Conservation (phyloP, 495 filamentous ascomycete genomes). For the Trichoderma reesei region DNA sequence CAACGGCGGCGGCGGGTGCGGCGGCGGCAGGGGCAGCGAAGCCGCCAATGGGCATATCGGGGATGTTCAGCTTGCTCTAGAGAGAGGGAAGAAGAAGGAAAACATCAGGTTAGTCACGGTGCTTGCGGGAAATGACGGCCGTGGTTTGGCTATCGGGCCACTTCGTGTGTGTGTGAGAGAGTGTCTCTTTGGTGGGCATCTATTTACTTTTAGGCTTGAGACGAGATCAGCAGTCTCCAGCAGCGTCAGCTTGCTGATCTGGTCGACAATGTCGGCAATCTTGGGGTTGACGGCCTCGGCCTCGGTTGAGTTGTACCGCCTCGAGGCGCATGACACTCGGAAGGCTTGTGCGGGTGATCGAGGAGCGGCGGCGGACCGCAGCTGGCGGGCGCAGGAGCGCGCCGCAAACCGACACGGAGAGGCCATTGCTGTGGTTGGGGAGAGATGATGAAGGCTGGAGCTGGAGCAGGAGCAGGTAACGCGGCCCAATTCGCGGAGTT, state of each 20-base stretch:
- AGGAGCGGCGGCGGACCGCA: conserved; percentile 30
- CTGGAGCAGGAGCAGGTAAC: neutral
- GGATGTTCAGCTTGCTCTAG: conserved; percentile 91
- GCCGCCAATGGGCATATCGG: conserved; percentile 88
- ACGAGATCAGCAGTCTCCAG: conserved; percentile 96
- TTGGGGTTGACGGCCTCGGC: conserved; percentile 66
- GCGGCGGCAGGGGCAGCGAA: conserved; percentile 50
- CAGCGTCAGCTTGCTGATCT: conserved; percentile 94
- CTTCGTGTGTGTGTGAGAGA: too few relatives aligned
- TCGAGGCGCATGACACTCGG: conserved; percentile 26
- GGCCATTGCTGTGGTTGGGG: conserved; percentile 37
- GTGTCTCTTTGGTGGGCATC: neutral
- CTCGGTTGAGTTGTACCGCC: conserved; percentile 67
- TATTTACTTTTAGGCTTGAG: conserved; percentile 68
- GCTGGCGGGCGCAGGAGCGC: conserved; percentile 49
- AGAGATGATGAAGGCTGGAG: conserved; percentile 13
- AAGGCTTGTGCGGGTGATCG: conserved; percentile 32
- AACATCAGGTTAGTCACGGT: conserved; percentile 15
- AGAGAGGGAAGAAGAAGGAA: neutral
- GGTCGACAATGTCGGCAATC: conserved; percentile 86
- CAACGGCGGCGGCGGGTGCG: conserved; percentile 50
- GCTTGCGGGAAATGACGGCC: neutral
- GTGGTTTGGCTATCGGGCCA: neutral
- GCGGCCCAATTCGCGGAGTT: conserved; percentile 8
- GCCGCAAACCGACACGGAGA: conserved; percentile 47